Evolutionary conservation across 1,284 basidiomycete species (phyloP), one percentile per base, ranked within the genome.

Genomic region (Ceratobasidium sp.): DNA sequence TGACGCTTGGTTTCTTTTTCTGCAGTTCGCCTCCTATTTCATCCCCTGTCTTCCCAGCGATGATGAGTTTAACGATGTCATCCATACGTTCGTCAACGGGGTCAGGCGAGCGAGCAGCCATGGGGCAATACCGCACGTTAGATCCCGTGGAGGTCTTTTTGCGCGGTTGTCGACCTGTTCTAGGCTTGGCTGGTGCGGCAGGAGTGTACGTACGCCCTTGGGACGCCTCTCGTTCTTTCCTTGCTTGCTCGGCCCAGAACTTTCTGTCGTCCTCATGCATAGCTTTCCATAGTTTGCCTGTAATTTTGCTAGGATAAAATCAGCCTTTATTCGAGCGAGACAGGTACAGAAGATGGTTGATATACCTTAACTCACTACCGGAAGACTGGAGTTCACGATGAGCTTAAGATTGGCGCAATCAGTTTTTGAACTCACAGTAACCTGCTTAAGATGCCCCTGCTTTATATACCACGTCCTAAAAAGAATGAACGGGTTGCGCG

Each of bases 391-490:
- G n/a, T 11, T 28, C n/a, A 11, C 23, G 18, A 30, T 69, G 41
- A 69, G 66, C 66, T 46, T 26, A 23, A 47, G 44, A 1, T 4
- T 41, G 41, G 21, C 21, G 6, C 41, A 43, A 57, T 11, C 23
- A 26, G 9, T 3, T 57, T 16, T 30, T 26, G 13, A 32, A 69
- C 66, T 57, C 46, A 69, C 66, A 57, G 66, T 69, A 32, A 69
- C 66, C 21, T 57, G 54, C 54, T 69, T 69, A 28, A 69, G 41
- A 26, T 69, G 21, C 13, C 66, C 66, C 57, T 69, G 66, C 28
- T 69, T 69, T 32, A 69, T 69, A 26, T 69, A 69, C 66, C 66
- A 69, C 8, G 66, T 69, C 32, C 66, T 57, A 30, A 69, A 69
- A 26, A 69, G 54, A 52, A 69, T 69, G 41, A 69, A 69, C 26